phyloP scores from a whole-genome alignment of 345 rosid genomes.

The Hibiscus tridactylites region DNA sequence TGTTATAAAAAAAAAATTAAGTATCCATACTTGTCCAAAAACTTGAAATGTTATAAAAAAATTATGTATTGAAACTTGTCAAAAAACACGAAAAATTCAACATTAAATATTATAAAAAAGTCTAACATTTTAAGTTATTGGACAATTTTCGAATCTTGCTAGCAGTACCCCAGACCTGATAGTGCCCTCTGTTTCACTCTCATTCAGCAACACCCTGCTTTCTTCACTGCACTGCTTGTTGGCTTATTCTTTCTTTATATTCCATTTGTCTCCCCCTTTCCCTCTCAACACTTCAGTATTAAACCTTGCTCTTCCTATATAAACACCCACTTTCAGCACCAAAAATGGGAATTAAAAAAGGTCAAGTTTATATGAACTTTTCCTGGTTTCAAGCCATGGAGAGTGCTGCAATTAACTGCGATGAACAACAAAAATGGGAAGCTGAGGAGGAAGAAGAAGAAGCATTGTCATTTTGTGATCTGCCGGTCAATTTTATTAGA shows the following conservation, averaged over 20 bases:
- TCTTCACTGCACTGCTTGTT: slow-evolving; percentile 14
- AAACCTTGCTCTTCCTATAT: background rate
- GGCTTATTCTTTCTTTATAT: slow-evolving; percentile 6
- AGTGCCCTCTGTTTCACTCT: background rate
- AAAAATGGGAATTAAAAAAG: no score
- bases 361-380: background rate
- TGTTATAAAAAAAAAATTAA: no score
- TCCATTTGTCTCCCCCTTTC: slow-evolving; percentile 22
- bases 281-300: slow-evolving; percentile 16
- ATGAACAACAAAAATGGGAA: slow-evolving; percentile 12
- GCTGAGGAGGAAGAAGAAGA: background rate
- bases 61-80: no score
- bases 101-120: no score
- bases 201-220: slow-evolving; percentile 5
- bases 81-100: no score
- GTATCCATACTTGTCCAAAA: no score
- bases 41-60: no score
- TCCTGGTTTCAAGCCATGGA: slow-evolving; percentile 15
- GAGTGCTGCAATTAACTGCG: background rate
- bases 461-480: background rate
- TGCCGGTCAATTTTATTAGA: background rate
- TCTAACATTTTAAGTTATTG: no score
- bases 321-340: background rate
- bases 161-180: slow-evolving; percentile 5
- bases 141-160: no score